Conservation (phyloP, 805 yeast species). For the Saturnispora galanensis region DNA sequence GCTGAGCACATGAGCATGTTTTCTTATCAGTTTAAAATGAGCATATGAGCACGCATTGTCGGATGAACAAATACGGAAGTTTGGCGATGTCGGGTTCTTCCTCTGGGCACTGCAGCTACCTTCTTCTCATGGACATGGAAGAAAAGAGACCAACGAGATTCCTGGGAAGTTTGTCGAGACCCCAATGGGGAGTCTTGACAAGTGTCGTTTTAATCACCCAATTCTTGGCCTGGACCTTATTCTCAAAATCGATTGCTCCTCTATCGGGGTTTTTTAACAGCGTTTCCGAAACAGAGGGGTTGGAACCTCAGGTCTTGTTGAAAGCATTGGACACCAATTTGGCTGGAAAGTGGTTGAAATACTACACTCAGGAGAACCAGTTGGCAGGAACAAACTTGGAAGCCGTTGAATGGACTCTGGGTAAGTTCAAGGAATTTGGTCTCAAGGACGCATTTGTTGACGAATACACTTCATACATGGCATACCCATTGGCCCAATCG, state of each 20-base stretch:
- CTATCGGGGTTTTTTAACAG: no score
- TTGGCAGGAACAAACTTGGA: slow-evolving; percentile 45
- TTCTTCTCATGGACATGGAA: no score
- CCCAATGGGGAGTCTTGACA: neutral
- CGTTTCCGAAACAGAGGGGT: no score
- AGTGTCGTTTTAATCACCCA: neutral
- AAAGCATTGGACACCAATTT: slow-evolving; percentile 24
- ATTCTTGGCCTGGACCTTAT: neutral
- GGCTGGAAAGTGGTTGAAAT: slow-evolving; percentile 46
- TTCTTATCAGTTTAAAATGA: neutral
- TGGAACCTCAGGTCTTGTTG: slow-evolving; percentile 11
- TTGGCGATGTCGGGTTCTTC: no score
- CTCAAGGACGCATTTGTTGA: slow-evolving; percentile 38
- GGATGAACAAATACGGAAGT: no score
- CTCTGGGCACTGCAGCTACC: no score
- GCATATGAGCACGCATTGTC: no score
- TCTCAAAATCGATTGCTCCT: neutral
- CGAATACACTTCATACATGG: slow-evolving; percentile 50
- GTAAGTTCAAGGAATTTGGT: slow-evolving; percentile 52
- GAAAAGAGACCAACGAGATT: no score
- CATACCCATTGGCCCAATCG: slow-evolving; percentile 50
- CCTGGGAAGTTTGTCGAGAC: neutral
- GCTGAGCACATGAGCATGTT: neutral
- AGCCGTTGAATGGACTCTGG: slow-evolving; percentile 49
- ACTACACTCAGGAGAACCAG: slow-evolving; percentile 45